Evolutionary conservation across 805 yeast species (phyloP), one percentile per base, ranked within the genome.

Genomic region (Naumovozyma baii): DNA sequence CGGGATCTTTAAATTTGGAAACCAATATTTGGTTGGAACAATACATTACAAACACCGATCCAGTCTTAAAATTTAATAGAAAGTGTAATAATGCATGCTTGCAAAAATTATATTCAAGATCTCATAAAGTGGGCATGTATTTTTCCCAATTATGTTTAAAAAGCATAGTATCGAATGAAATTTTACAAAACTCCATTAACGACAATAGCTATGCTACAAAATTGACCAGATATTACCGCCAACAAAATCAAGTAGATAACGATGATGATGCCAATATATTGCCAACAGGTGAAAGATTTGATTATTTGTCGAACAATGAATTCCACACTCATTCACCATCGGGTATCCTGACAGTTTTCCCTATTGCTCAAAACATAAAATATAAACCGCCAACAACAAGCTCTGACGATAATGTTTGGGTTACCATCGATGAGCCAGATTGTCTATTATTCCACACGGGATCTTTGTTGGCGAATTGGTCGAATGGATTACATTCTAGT

Each of bases 401-500:
- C 16, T 33, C 48, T 2, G 51, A 49, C 19, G 59, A 58, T 39
- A 53, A 50, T 25, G 25, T 38, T 5, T 59, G 64, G 64, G 22
- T 43, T 3, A 22, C 45, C 0, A 37, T 55, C 3, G 43, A 51
- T 33, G 54, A 51, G 30, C 54, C 55, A 7, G 52, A 54, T 33
- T 56, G 61, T 42, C 41, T 59, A 1, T 35, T 59, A 35, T 25
- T 59, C 4, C 63, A 58, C 34, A 51, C 59, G 4, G 63, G 63
- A 2, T 31, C 39, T 10, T 15, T 50, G 2, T 37, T 57, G 34
- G 44, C 52, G 2, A 40, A 35, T 1, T 39, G 42, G 33, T 53
- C 61, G 1, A 38, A 42, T 14, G 59, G 56, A 1, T 20, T 41
- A 26, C 55, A 54, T 36, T 38, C 50, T 1, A 50, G 55, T 5